These are phyloP conservation scores for Hamamelis virginiana DNA, from an alignment of 164 flowering plant genomes.

Conservation along the genomic window DNA sequence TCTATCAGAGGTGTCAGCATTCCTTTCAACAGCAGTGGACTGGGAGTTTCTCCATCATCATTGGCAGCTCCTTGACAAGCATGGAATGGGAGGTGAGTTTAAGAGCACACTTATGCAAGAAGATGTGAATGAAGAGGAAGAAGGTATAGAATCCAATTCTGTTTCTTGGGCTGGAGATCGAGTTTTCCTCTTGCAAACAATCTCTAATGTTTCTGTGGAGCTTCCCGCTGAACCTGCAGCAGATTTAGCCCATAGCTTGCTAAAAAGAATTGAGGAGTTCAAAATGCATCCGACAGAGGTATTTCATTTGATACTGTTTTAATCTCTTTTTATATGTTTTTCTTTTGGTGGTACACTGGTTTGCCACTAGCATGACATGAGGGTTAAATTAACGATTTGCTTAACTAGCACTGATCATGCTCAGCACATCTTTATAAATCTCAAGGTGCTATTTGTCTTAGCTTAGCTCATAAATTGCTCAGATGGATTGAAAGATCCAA, in stretches of 20 bases:
- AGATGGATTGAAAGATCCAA: background rate
- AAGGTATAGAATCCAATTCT: slow-evolving; percentile 38
- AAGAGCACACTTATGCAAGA: slow-evolving; percentile 29
- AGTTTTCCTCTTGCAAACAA: slow-evolving; percentile 83
- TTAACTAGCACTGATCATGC: background rate
- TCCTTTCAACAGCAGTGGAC: slow-evolving; percentile 66
- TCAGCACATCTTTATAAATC: background rate
- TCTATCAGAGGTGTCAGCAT: slow-evolving; percentile 84
- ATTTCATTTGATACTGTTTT: slow-evolving; percentile 11
- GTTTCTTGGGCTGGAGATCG: slow-evolving; percentile 90
- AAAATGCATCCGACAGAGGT: slow-evolving; percentile 97
- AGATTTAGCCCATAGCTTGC: slow-evolving; percentile 79
- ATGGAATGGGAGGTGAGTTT: slow-evolving; percentile 23
- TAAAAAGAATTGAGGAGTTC: slow-evolving; percentile 72
- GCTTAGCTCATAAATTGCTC: background rate
- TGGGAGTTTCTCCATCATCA: slow-evolving; percentile 95
- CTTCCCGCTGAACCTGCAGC: slow-evolving; percentile 90
- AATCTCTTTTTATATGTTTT: background rate
- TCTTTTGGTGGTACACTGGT: background rate
- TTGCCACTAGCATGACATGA: background rate
- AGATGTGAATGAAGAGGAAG: slow-evolving; percentile 29
- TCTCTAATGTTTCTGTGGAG: slow-evolving; percentile 83
- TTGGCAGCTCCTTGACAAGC: slow-evolving; percentile 85
- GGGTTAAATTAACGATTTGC: background rate
- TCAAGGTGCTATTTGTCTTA: background rate